These are phyloP conservation scores for Colletotrichum eleusines DNA, from an alignment of 2,329 filamentous ascomycete species.

Conservation along the genomic window DNA sequence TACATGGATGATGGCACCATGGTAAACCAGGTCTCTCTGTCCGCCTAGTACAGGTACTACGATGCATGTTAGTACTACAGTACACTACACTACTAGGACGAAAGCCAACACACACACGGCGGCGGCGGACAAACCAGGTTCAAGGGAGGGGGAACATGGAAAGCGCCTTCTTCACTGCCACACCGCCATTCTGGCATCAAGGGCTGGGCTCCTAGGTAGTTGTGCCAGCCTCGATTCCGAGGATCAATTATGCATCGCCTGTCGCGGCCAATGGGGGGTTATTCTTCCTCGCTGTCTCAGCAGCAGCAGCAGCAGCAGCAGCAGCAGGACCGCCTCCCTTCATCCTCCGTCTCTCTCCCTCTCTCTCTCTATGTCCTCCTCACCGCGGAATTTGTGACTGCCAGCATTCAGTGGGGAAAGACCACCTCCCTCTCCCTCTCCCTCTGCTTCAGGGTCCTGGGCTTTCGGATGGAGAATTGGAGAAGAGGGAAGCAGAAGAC, in stretches of 20 bases:
- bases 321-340: too few species aligned
- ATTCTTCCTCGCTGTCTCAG: conserved; percentile 28
- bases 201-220: conserved; percentile 1
- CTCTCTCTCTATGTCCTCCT: background rate
- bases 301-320: background rate
- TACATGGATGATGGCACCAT: background rate
- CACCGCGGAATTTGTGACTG: conserved; percentile 19
- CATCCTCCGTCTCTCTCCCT: background rate
- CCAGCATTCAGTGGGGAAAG: conserved; percentile 10
- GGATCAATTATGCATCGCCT: conserved; percentile 26
- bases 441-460: background rate
- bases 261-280: conserved; percentile 25
- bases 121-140: conserved; percentile 24
- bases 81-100: too few species aligned
- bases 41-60: conserved; percentile 7
- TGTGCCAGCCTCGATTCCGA: conserved; percentile 30
- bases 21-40: conserved; percentile 1
- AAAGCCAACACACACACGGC: conserved; percentile 14
- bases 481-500: background rate
- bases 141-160: background rate
- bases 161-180: conserved; percentile 31
- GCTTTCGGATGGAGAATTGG: background rate
- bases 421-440: background rate
- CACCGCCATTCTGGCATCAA: conserved; percentile 39
- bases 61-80: too few species aligned